A percentile compares a stretch with the other conserved stretches of the same genome.
Conservation (phyloP, 2,329 filamentous ascomycete genomes). For the Pseudogymnoascus sp. region DNA sequence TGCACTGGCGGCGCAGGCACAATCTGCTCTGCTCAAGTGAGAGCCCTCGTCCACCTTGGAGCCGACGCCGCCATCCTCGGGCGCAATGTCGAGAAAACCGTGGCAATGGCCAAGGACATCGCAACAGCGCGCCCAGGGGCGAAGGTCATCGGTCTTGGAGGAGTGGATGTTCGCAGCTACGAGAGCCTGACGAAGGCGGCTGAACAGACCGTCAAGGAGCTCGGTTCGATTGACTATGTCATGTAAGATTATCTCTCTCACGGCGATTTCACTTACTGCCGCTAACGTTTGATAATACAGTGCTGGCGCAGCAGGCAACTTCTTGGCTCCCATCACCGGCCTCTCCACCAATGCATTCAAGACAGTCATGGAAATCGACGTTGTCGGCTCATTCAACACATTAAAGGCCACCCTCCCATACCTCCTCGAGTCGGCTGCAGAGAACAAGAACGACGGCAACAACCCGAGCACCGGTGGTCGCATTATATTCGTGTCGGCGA, state of each 20-base stretch:
- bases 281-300: conserved; percentile 34
- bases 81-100: conserved; percentile 81
- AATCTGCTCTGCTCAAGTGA: conserved; percentile 90
- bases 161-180: conserved; percentile 67
- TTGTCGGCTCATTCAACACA: conserved; percentile 88
- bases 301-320: conserved; percentile 92
- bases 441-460: conserved; percentile 48
- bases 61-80: conserved; percentile 93
- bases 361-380: conserved; percentile 91
- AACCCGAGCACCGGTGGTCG: conserved; percentile 60
- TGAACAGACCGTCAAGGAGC: conserved; percentile 68
- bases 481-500: conserved; percentile 84
- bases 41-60: conserved; percentile 82
- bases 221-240: conserved; percentile 85
- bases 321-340: conserved; percentile 74
- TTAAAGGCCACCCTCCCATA: conserved; percentile 85
- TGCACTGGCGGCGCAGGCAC: conserved; percentile 90
- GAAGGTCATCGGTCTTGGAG: conserved; percentile 79
- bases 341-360: conserved; percentile 88
- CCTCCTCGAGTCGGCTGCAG: conserved; percentile 63
- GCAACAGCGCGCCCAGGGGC: conserved; percentile 68
- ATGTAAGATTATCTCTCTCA: conserved; percentile 51
- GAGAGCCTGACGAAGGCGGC: conserved; percentile 65
- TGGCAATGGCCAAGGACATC: conserved; percentile 71
- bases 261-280: not conserved